Conservation (phyloP, 306 rosid species). For the Oemleria cerasiformis region DNA sequence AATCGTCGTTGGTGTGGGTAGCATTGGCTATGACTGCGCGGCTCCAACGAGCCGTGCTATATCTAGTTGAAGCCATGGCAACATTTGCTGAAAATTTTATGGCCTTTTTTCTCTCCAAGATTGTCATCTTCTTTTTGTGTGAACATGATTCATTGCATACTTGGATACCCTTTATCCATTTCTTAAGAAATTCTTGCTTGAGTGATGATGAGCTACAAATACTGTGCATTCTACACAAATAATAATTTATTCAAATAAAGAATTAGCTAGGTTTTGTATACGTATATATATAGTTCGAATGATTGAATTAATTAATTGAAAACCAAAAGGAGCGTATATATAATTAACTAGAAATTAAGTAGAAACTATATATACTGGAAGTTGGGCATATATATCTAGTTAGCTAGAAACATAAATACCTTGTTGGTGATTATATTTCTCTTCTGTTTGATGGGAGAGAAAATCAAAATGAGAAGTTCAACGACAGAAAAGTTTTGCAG, state of each 20-base stretch:
- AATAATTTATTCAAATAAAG: background rate
- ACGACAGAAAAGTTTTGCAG: constrained; percentile 25
- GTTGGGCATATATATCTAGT: too few species aligned
- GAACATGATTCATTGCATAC: constrained; percentile 28
- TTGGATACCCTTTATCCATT: constrained; percentile 63
- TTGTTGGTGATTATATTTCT: background rate
- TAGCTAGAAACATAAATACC: background rate
- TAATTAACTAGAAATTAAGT: background rate
- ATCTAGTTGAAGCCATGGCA: constrained; percentile 77
- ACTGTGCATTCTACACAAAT: constrained; percentile 44
- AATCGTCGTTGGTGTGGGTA: constrained; percentile 12
- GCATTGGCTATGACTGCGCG: constrained; percentile 49
- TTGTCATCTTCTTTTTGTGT: constrained; percentile 44
- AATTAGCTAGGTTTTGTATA: background rate
- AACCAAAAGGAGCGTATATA: too few species aligned
- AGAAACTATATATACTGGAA: too few species aligned
- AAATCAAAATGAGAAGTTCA: constrained; percentile 10
- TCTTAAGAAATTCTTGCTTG: constrained; percentile 63
- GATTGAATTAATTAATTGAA: too few species aligned
- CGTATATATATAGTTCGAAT: too few species aligned
- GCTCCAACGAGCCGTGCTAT: constrained; percentile 59
- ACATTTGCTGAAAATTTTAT: constrained; percentile 71
- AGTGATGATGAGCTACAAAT: constrained; percentile 22
- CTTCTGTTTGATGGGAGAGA: constrained; percentile 24
- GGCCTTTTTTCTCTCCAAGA: constrained; percentile 61